These are phyloP conservation scores for Moricandia arvensis DNA, from an alignment of 345 rosid genomes.

Conservation along the genomic window DNA sequence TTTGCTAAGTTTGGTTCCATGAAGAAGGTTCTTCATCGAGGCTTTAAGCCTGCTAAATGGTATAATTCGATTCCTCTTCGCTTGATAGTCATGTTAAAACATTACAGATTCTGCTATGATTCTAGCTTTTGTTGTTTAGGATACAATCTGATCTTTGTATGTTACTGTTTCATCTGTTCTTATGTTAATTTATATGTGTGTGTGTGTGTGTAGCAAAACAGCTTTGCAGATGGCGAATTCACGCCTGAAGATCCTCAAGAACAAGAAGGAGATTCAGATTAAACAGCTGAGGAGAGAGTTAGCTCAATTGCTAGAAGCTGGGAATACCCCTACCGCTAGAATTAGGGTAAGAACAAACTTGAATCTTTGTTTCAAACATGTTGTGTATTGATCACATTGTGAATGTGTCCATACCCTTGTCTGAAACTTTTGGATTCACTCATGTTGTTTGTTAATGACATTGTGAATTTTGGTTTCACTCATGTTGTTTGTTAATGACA, in stretches of 20 bases:
- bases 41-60: constrained; percentile 96
- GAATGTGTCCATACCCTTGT: neutral
- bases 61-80: constrained; percentile 26
- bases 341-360: constrained; percentile 51
- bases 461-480: too few species aligned
- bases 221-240: constrained; percentile 67
- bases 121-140: neutral
- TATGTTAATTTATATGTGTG: neutral
- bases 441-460: too few species aligned
- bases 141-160: neutral
- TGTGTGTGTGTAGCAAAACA: constrained; percentile 48
- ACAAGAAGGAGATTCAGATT: constrained; percentile 62
- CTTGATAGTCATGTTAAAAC: neutral
- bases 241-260: constrained; percentile 66
- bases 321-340: constrained; percentile 77
- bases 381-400: neutral
- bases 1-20: constrained; percentile 3
- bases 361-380: neutral
- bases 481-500: too few species aligned
- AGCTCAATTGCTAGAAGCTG: constrained; percentile 78
- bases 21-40: constrained; percentile 55
- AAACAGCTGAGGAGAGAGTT: constrained; percentile 77
- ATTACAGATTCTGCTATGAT: neutral
- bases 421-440: neutral
- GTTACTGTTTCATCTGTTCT: constrained; percentile 12